Percentiles rank a stretch among this genome's conserved stretches.
phyloP scores from a whole-genome alignment of 2,329 filamentous ascomycete genomes.

The Talaromyces albobiverticillius region DNA sequence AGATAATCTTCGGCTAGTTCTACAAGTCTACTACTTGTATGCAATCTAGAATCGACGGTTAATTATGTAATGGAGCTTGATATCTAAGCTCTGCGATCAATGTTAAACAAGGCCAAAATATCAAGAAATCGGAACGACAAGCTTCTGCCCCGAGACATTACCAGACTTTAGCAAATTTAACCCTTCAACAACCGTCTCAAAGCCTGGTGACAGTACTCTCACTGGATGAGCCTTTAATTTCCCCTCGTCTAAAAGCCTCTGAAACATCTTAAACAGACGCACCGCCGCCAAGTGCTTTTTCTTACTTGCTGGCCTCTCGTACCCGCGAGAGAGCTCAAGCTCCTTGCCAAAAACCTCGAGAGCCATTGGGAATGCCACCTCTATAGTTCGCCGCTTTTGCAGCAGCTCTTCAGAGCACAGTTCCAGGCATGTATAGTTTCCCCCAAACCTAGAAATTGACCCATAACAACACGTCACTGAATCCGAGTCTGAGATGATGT shows the following conservation, averaged over 20 bases:
- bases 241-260: background rate
- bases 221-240: background rate
- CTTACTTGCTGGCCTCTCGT: background rate
- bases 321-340: background rate
- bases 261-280: background rate
- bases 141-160: background rate
- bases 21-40: no score
- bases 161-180: background rate
- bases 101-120: no score
- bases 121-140: background rate
- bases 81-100: no score
- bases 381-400: background rate
- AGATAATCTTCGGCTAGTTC: no score
- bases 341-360: background rate
- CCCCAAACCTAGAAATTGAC: background rate
- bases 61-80: no score
- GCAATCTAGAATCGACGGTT: no score
- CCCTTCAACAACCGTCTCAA: background rate
- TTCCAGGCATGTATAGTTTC: background rate
- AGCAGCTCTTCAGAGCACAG: background rate
- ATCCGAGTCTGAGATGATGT: conserved; percentile 40
- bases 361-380: background rate
- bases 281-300: background rate
- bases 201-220: background rate
- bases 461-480: conserved; percentile 32